Conservation (phyloP, 345 rosid species). For the Psidium friedrichsthalianum region DNA sequence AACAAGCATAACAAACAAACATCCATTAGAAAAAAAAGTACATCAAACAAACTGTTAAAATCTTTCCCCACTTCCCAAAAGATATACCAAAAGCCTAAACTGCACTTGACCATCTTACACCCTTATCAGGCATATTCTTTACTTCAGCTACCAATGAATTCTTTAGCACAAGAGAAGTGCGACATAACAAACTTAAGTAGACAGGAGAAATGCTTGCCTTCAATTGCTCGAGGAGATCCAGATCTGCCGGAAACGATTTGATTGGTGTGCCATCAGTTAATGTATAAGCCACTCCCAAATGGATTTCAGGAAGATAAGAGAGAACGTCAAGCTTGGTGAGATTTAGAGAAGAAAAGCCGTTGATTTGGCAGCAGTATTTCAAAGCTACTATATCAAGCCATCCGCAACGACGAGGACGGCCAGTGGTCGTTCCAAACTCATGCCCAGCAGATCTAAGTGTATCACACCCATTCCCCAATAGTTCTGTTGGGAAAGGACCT, state of each 20-base stretch:
- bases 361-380: conserved; percentile 75
- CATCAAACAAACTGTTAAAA: background rate
- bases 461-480: conserved; percentile 77
- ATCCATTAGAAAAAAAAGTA: background rate
- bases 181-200: background rate
- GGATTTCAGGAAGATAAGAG: conserved; percentile 76
- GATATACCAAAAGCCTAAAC: background rate
- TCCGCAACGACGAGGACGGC: conserved; percentile 98
- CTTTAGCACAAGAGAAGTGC: background rate
- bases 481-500: conserved; percentile 97
- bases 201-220: conserved; percentile 27
- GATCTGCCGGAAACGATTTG: conserved; percentile 85
- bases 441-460: conserved; percentile 78
- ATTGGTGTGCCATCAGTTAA: conserved; percentile 60
- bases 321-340: conserved; percentile 93
- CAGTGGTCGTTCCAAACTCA: conserved; percentile 95
- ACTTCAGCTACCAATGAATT: background rate
- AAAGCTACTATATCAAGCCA: conserved; percentile 97
- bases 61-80: background rate
- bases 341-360: conserved; percentile 87
- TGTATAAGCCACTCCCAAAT: conserved; percentile 70
- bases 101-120: background rate
- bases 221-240: conserved; percentile 64
- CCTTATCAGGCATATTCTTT: background rate
- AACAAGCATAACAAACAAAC: background rate